These are phyloP conservation scores for Suhomyces sp. DNA, from an alignment of 805 yeast species.

Conservation along the genomic window DNA sequence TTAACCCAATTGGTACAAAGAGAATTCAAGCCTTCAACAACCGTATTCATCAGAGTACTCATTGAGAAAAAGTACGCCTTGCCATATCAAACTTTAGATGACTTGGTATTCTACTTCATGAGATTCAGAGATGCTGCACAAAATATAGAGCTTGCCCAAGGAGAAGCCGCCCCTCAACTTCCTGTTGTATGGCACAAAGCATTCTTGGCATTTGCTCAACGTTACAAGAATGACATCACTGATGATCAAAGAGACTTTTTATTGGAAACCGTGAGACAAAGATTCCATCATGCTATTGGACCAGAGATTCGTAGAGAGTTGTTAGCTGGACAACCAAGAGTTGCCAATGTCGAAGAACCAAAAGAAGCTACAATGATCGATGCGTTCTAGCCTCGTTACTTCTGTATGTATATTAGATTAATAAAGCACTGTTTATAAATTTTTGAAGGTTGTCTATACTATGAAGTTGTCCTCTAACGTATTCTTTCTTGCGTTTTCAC, in stretches of 20 bases:
- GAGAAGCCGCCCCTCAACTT: constrained; percentile 49
- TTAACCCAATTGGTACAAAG: constrained; percentile 74
- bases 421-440: neutral
- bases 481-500: constrained; percentile 38
- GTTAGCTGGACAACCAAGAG: constrained; percentile 77
- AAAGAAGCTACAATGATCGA: constrained; percentile 39
- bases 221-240: constrained; percentile 97
- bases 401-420: constrained; percentile 6
- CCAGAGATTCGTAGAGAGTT: constrained; percentile 94
- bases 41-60: constrained; percentile 84
- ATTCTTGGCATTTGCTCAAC: constrained; percentile 87
- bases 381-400: constrained; percentile 24
- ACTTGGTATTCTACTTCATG: constrained; percentile 90
- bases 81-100: constrained; percentile 95
- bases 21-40: constrained; percentile 84
- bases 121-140: constrained; percentile 69
- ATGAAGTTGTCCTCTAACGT: constrained; percentile 17
- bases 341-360: constrained; percentile 21
- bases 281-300: constrained; percentile 84
- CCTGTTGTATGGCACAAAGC: constrained; percentile 99
- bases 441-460: neutral
- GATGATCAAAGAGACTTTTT: constrained; percentile 96
- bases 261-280: constrained; percentile 84
- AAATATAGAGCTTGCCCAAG: constrained; percentile 36
- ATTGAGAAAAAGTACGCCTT: constrained; percentile 94